Base-by-base conservation (phyloP, 1,284 basidiomycete species). In the Rhodotorula sp. region DNA sequence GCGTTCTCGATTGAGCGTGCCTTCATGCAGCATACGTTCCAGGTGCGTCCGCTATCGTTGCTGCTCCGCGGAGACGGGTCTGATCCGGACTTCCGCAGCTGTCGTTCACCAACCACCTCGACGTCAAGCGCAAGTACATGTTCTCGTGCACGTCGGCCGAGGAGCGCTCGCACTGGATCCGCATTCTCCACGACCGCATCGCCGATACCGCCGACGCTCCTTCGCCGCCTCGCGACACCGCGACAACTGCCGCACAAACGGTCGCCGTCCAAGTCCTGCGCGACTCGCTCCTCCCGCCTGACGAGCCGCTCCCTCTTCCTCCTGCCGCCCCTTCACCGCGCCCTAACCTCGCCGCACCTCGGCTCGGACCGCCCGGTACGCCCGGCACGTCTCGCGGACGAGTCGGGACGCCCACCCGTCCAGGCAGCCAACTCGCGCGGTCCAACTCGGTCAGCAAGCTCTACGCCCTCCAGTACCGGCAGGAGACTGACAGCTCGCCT, bases 111-210 rank as follows among this genome's bases (percentile, higher is more conserved):
- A 89, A 89, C 74, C 88, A 89, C 74, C 79, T 83, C 24, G 87
- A 87, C 34, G 74, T 82, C 66, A 90, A 89, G 79, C 85, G 92
- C 73, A 88, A 89, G 78, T 96, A 96, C 81, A 92, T 95, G 87
- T 95, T 95, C 83, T 92, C 90, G 75, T 88, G 95, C 53, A 86
- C 89, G 61, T 90, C 92, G 76, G 84, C 87, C 1, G 82, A 89
- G 27, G 84, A 89, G 34, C 86, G 88, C 27, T 85, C 88, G 70
- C 86, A 88, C 72, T 94, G 92, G 90, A 85, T 85, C 0, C 84
- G 85, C 2, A 86, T 85, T 24, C 81, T 95, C 63, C 86, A 86
- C 76, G 84, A 86, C 30, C 87, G 92, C 74, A 88, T 91, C 63
- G 86, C 86, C 67, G 76, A 79, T 4, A 81, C 81, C 34, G 77